phyloP scores from a whole-genome alignment of 345 rosid genomes.

The Rhodomyrtus tomentosa region DNA sequence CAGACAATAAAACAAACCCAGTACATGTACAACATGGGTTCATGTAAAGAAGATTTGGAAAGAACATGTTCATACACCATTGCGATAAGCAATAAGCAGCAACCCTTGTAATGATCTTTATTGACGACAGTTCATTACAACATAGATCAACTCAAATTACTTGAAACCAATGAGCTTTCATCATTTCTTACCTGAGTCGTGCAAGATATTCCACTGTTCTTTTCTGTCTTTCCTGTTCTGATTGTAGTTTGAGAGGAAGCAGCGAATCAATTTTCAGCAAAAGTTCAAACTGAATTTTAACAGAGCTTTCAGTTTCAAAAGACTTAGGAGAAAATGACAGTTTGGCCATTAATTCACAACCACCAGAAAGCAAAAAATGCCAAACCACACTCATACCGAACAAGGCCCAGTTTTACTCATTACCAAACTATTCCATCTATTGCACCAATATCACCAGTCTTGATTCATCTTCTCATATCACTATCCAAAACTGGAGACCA shows the following conservation, averaged over 20 bases:
- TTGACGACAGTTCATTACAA: not conserved
- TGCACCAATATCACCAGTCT: too few species aligned
- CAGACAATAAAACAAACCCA: too few species aligned
- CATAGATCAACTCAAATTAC: not conserved
- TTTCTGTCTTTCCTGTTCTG: not conserved
- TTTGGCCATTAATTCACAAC: not conserved
- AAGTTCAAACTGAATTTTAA: not conserved
- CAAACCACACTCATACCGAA: too few species aligned
- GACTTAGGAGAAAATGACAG: not conserved
- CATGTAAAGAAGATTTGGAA: too few species aligned
- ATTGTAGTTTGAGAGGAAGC: not conserved
- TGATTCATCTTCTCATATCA: too few species aligned
- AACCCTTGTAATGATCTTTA: not conserved
- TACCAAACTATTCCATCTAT: too few species aligned
- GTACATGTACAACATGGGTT: too few species aligned
- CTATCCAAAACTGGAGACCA: too few species aligned
- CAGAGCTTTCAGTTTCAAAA: not conserved
- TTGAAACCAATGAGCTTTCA: not conserved
- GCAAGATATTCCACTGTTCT: not conserved
- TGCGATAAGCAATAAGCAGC: not conserved
- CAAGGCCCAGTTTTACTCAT: too few species aligned
- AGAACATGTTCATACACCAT: too few species aligned
- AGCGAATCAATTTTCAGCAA: not conserved
- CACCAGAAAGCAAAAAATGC: not conserved
- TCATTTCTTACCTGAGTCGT: not conserved